Evolutionary conservation across 163 green algal genomes (phyloP), one percentile per base, ranked within the genome.

Genomic region (Scenedesmus sp.): DNA sequence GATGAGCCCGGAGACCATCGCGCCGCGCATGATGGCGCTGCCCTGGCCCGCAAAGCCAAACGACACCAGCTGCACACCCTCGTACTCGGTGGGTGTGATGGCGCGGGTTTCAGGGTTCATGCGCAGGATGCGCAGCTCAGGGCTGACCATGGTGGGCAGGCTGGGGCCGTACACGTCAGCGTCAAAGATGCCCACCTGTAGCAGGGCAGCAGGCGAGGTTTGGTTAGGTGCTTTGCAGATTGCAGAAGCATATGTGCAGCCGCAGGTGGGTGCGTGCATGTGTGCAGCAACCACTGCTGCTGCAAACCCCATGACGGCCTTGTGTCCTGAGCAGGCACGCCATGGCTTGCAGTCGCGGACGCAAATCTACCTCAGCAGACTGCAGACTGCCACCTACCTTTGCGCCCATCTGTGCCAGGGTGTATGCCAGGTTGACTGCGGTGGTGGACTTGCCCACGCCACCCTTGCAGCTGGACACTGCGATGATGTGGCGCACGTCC

Each of bases 41-140:
- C 98, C 97, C 94, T 99, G 97, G 15, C 97, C 98, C 46, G 98
- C 98, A 94, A 98, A 99, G 23, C 98, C 98, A 95, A 99, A 99
- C 1, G 97, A 99, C 52, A 99, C 97, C 54, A 97, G 92, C 94
- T 99, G 99, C 55, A 99, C 98, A 13, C 98, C 98, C 93, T 98
- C 93, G 91, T 99, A 99, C 83, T 99, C 96, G 8, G 97, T 96
- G 5, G 98, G 98, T n/a, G 83, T 96, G 93, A 99, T 99, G 66
- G 94, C 95, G 90, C 97, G 96, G 46, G 96, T 98, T 55, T 97
- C 97, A 23, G 94, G 91, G 93, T 98, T 93, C 97, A 99, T 99
- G 88, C 97, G 93, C 60, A 98, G 93, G 55, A 98, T 96, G 56
- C 92, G 88, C 18, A 95, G 88, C 59, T 94, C 89, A 23, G 93